A percentile compares a stretch with the other conserved stretches of the same genome.
phyloP scores from a whole-genome alignment of 2,329 filamentous ascomycete species.

The Paecilomyces formosus region DNA sequence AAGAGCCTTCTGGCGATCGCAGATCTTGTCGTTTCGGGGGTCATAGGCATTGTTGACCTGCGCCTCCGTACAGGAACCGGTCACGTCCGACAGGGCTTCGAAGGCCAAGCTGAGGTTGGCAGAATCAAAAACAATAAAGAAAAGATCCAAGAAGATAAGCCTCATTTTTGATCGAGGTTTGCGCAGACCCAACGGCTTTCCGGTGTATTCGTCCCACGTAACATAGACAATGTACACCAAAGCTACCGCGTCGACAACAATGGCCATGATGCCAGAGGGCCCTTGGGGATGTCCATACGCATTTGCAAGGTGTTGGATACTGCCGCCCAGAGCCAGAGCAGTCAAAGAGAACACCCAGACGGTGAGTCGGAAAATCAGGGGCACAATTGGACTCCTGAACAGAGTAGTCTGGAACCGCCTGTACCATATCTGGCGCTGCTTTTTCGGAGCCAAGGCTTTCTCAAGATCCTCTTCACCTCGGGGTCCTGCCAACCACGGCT shows the following conservation, averaged over 20 bases:
- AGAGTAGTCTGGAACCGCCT: slow-evolving; percentile 61
- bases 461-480: slow-evolving; percentile 42
- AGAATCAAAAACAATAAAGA: slow-evolving; percentile 96
- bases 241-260: slow-evolving; percentile 81
- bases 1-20: slow-evolving; percentile 60
- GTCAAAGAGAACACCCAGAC: slow-evolving; percentile 77
- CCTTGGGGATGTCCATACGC: slow-evolving; percentile 48
- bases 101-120: slow-evolving; percentile 88
- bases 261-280: slow-evolving; percentile 77
- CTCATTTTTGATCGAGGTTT: slow-evolving; percentile 77
- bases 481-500: slow-evolving; percentile 44
- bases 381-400: slow-evolving; percentile 76
- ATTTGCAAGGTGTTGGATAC: slow-evolving; percentile 60
- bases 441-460: slow-evolving; percentile 38
- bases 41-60: slow-evolving; percentile 26
- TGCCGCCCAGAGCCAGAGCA: slow-evolving; percentile 69
- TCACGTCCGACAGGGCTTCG: slow-evolving; percentile 62
- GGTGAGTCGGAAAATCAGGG: slow-evolving; percentile 71
- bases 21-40: slow-evolving; percentile 44
- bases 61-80: slow-evolving; percentile 50
- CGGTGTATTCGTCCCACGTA: slow-evolving; percentile 93
- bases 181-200: slow-evolving; percentile 82
- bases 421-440: slow-evolving; percentile 46
- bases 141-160: slow-evolving; percentile 81
- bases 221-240: slow-evolving; percentile 89